These are phyloP conservation scores for Crithidia mellificae DNA, from an alignment of 208 protist genomes.

Conservation along the genomic window DNA sequence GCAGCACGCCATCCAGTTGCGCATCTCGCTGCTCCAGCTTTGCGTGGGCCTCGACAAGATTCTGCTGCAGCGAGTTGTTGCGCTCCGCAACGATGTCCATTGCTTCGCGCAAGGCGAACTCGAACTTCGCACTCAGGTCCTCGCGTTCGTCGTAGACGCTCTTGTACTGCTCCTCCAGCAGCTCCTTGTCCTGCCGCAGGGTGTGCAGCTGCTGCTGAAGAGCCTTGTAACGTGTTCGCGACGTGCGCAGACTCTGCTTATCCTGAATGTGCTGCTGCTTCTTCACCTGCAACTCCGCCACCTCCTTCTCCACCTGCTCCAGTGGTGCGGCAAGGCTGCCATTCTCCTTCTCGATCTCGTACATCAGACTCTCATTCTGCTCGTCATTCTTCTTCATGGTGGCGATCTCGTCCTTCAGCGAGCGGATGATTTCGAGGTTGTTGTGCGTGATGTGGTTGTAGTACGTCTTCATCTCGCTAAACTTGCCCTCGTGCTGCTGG, in stretches of 20 bases:
- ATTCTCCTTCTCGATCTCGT: slow-evolving; percentile 97
- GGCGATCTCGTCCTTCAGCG: slow-evolving; percentile 95
- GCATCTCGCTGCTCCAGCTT: slow-evolving; percentile 85
- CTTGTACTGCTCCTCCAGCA: slow-evolving; percentile 87
- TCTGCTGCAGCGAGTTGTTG: slow-evolving; percentile 82
- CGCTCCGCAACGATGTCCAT: slow-evolving; percentile 86
- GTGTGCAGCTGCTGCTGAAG: slow-evolving; percentile 83
- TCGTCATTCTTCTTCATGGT: slow-evolving; percentile 96
- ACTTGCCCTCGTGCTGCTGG: slow-evolving; percentile 94
- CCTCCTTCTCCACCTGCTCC: slow-evolving; percentile 84
- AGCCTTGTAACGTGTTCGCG: slow-evolving; percentile 71
- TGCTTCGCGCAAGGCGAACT: slow-evolving; percentile 85
- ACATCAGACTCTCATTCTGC: slow-evolving; percentile 96
- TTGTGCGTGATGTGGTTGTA: slow-evolving; percentile 98
- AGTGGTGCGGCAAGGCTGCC: slow-evolving; percentile 94
- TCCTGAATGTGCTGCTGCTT: slow-evolving; percentile 95
- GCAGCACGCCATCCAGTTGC: slow-evolving; percentile 90
- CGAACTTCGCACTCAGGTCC: slow-evolving; percentile 94
- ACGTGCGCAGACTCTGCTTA: slow-evolving; percentile 91
- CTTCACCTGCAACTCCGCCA: slow-evolving; percentile 88
- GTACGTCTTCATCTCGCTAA: slow-evolving; percentile 97
- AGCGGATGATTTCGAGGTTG: slow-evolving; percentile 98
- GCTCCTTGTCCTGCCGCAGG: slow-evolving; percentile 88
- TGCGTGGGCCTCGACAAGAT: slow-evolving; percentile 69
- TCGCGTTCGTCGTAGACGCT: slow-evolving; percentile 93